Percentiles rank a stretch among this genome's conserved stretches.
Conservation (phyloP, 441 rosid species). For the Breynia disticha region DNA sequence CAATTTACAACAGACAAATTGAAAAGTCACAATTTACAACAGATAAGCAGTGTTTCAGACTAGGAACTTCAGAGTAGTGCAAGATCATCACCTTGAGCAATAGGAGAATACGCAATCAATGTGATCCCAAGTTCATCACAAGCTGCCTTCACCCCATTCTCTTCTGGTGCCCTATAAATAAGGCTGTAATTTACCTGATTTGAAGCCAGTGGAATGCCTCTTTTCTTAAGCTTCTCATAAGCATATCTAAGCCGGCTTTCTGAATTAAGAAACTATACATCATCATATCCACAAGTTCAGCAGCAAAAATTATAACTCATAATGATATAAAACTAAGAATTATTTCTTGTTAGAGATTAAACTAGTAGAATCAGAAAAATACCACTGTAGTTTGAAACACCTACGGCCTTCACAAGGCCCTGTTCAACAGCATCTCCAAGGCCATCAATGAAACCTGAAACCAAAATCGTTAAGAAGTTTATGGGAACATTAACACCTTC, state of each 20-base stretch:
- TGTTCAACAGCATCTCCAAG: constrained; percentile 97
- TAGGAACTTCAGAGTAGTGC: background rate
- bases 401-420: constrained; percentile 95
- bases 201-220: constrained; percentile 91
- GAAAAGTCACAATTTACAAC: background rate
- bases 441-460: constrained; percentile 91
- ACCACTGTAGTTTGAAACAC: constrained; percentile 94
- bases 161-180: constrained; percentile 76
- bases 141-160: constrained; percentile 79
- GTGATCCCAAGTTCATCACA: constrained; percentile 93
- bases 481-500: too few relatives aligned
- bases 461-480: constrained; percentile 9
- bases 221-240: constrained; percentile 62
- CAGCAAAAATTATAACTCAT: constrained; percentile 1
- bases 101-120: constrained; percentile 86
- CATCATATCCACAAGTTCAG: background rate
- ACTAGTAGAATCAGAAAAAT: constrained; percentile 17
- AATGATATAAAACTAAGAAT: too few relatives aligned
- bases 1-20: background rate
- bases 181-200: constrained; percentile 98
- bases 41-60: background rate
- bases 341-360: background rate
- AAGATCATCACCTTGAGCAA: constrained; percentile 67
- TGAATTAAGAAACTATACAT: constrained; percentile 19
- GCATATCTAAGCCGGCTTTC: constrained; percentile 78